Conservation (phyloP, 768 basidiomycete species). For the Suillus subalutaceus region DNA sequence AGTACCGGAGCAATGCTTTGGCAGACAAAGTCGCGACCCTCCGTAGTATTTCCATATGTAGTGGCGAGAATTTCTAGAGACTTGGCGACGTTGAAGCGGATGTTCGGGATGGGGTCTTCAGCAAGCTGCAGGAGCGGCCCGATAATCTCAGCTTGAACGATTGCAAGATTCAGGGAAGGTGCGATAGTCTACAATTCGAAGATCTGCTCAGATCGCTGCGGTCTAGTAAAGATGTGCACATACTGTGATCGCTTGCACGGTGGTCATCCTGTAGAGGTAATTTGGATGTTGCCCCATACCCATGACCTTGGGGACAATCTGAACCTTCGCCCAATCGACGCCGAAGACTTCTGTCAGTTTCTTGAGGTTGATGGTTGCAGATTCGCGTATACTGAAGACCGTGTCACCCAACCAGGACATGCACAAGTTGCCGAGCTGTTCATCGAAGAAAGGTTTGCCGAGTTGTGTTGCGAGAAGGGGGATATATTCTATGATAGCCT, state of each 20-base stretch:
- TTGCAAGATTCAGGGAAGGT: slow-evolving; percentile 83
- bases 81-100: slow-evolving; percentile 98
- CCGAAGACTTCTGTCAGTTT: slow-evolving; percentile 98
- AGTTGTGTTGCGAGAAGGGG: slow-evolving; percentile 98
- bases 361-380: slow-evolving; percentile 96
- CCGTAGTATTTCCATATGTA: slow-evolving; percentile 61
- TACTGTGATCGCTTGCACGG: slow-evolving; percentile 97
- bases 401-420: slow-evolving; percentile 99
- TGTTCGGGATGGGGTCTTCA: slow-evolving; percentile 94
- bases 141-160: slow-evolving; percentile 83
- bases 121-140: slow-evolving; percentile 82
- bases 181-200: slow-evolving; percentile 78
- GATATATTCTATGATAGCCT: slow-evolving; percentile 99
- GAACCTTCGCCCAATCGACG: slow-evolving; percentile 92
- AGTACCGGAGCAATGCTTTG: slow-evolving; percentile 80
- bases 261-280: slow-evolving; percentile 98
- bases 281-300: slow-evolving; percentile 97
- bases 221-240: slow-evolving; percentile 27
- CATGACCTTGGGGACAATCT: slow-evolving; percentile 96
- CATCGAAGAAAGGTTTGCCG: slow-evolving; percentile 96
- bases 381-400: slow-evolving; percentile 97
- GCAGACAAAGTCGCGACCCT: slow-evolving; percentile 76
- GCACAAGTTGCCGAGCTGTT: slow-evolving; percentile 93
- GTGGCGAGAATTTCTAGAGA: slow-evolving; percentile 86
- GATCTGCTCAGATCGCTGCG: neutral